These are phyloP conservation scores for Candida chauliodis DNA, from an alignment of 805 yeast genomes.

Conservation along the genomic window DNA sequence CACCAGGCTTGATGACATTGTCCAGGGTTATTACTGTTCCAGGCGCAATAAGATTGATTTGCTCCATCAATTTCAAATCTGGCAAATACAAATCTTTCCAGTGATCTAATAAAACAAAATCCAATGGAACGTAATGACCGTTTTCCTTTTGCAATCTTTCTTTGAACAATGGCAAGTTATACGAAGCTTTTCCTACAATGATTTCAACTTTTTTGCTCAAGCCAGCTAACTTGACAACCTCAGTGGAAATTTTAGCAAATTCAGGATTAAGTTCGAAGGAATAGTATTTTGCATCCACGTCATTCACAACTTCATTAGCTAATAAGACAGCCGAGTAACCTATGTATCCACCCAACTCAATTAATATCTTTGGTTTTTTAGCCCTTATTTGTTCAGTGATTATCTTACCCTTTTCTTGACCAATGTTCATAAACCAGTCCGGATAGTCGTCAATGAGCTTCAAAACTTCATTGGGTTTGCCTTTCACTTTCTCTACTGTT, in stretches of 20 bases:
- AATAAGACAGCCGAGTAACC: conserved; percentile 38
- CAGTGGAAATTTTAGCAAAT: conserved; percentile 27
- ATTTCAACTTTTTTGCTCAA: conserved; percentile 26
- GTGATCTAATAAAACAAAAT: conserved; percentile 41
- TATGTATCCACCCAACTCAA: conserved; percentile 32
- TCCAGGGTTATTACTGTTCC: conserved; percentile 41
- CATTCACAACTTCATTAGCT: conserved; percentile 21
- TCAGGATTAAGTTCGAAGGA: conserved; percentile 30
- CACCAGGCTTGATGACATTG: conserved; percentile 34
- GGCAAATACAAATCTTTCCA: conserved; percentile 35
- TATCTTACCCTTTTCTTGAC: conserved; percentile 25
- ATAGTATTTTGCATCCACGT: conserved; percentile 25
- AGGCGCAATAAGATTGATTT: conserved; percentile 33
- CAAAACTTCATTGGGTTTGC: conserved; percentile 30
- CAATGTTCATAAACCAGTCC: conserved; percentile 29
- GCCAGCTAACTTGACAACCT: conserved; percentile 32
- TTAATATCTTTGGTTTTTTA: conserved; percentile 21
- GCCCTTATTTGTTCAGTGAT: conserved; percentile 21
- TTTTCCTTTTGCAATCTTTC: conserved; percentile 9
- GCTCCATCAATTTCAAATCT: conserved; percentile 40
- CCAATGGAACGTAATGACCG: conserved; percentile 19
- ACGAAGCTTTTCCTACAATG: conserved; percentile 30
- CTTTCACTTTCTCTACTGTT: conserved; percentile 19
- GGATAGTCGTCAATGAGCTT: conserved; percentile 26
- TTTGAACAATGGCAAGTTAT: conserved; percentile 24